These are phyloP conservation scores for Cercospora sp. DNA, from an alignment of 2,329 filamentous ascomycete species.

Conservation along the genomic window DNA sequence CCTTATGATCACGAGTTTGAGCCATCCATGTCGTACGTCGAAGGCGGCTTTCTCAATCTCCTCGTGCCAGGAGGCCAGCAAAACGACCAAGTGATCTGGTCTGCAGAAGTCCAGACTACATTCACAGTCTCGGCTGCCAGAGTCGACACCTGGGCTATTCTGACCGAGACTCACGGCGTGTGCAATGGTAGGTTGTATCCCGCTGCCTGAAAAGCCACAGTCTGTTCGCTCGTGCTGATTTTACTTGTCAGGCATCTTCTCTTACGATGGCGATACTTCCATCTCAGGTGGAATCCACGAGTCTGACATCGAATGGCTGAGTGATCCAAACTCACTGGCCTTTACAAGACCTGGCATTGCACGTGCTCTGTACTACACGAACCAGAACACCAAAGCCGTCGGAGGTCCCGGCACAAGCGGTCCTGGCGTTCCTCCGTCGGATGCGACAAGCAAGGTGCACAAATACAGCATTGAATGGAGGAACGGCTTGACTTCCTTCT, in stretches of 20 bases:
- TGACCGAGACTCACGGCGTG: constrained; percentile 20
- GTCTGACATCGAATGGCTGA: constrained; percentile 29
- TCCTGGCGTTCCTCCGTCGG: constrained; percentile 8
- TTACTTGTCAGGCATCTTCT: constrained; percentile 22
- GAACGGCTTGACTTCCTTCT: constrained; percentile 19
- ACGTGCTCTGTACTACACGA: constrained; percentile 23
- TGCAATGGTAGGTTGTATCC: constrained; percentile 14
- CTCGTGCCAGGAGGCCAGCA: constrained; percentile 17
- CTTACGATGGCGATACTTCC: constrained; percentile 22
- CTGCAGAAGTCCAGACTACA: constrained; percentile 16
- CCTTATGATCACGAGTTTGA: constrained; percentile 10
- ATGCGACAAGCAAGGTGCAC: constrained; percentile 14
- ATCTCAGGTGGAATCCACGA: constrained; percentile 20
- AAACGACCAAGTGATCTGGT: constrained; percentile 12
- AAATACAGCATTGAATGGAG: constrained; percentile 30
- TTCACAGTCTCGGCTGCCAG: constrained; percentile 20
- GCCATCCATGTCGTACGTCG: constrained; percentile 8
- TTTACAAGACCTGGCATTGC: constrained; percentile 1
- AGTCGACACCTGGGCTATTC: constrained; percentile 22
- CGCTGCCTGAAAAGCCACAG: not conserved
- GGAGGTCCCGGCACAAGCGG: constrained; percentile 3
- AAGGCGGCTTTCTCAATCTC: constrained; percentile 21
- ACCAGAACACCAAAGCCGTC: constrained; percentile 14
- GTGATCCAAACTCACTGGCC: constrained; percentile 18
- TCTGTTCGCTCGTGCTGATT: not conserved